Percentiles rank a stretch among this genome's conserved stretches.
These are phyloP conservation scores for Daucus carota DNA, from an alignment of 129 eudicot genomes.

Conservation along the genomic window DH1_v3.0 NC_030386.2:20368501-20369000, in stretches of 20 bases:
- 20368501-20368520: constrained; percentile 67
- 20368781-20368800: neutral
- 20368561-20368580: neutral
- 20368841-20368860: constrained; percentile 72
- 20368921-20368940: neutral
- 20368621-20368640: constrained; percentile 89
- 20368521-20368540: constrained; percentile 94
- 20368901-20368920: constrained; percentile 37
- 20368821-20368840: neutral
- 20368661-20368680: constrained; percentile 37
- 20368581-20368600: neutral
- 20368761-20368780: neutral
- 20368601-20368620: constrained; percentile 27
- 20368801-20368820: neutral
- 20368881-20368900: constrained; percentile 53
- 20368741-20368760: neutral
- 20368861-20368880: constrained; percentile 64
- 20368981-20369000: neutral
- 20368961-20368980: neutral
- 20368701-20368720: constrained; percentile 38
- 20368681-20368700: constrained; percentile 40
- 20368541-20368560: constrained; percentile 30
- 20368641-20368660: constrained; percentile 66
- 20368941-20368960: neutral
- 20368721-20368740: neutral